Evolutionary conservation across 1,284 basidiomycete genomes (phyloP).

Genomic region (Ustilago vetiveriae): DNA sequence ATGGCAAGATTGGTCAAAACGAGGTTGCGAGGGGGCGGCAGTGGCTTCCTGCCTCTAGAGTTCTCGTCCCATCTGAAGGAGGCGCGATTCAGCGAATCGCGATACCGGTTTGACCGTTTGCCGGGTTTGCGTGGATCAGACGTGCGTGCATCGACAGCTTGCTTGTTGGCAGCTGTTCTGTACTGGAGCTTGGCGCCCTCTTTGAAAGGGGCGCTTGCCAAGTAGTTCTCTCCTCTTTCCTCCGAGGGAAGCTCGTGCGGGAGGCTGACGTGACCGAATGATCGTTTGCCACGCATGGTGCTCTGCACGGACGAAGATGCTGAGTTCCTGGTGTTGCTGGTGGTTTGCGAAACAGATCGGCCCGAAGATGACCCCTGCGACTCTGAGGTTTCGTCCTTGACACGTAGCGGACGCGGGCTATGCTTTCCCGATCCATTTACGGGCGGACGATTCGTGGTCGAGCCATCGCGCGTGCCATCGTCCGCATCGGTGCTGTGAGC

Average conservation of each 20-base stretch:
- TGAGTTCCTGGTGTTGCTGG: not conserved
- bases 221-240: constrained; percentile 19
- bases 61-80: constrained; percentile 77
- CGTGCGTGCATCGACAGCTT: constrained; percentile 7
- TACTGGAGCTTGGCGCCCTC: not conserved
- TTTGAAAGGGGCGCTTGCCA: constrained; percentile 12
- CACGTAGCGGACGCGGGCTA: constrained; percentile 2
- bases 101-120: constrained; percentile 10
- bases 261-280: constrained; percentile 40
- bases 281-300: constrained; percentile 4
- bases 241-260: constrained; percentile 48
- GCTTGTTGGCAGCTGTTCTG: constrained; percentile 21
- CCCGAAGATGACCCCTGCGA: not conserved
- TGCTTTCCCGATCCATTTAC: constrained; percentile 3
- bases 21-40: constrained; percentile 74
- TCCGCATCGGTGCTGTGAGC: too few species aligned
- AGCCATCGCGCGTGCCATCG: too few species aligned
- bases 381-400: not conserved
- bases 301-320: not conserved
- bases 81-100: constrained; percentile 13
- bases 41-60: constrained; percentile 79
- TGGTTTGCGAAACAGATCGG: not conserved
- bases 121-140: constrained; percentile 11
- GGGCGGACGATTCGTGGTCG: not conserved
- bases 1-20: constrained; percentile 79